A percentile compares a stretch with the other conserved stretches of the same genome.
Evolutionary conservation across 345 rosid genomes (phyloP).

Genomic region (Brassica carinata): DNA sequence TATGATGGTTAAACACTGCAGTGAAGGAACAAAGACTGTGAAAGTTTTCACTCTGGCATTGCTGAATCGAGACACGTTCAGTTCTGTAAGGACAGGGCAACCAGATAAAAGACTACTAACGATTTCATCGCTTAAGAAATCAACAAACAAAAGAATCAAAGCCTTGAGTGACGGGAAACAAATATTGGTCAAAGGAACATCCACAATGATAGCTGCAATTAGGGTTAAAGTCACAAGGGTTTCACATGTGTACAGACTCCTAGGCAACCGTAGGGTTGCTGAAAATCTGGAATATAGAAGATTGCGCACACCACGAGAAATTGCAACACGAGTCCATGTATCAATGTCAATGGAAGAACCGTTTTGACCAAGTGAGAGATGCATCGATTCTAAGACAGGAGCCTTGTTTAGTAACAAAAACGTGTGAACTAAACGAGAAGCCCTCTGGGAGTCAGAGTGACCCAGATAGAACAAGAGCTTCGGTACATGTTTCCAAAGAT

Average conservation of each 20-base stretch:
- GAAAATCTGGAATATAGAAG: not conserved
- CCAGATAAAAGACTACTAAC: not conserved
- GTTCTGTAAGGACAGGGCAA: not conserved
- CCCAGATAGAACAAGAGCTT: not conserved
- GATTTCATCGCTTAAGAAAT: not conserved
- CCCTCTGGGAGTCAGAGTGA: not conserved
- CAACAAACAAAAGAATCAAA: not conserved
- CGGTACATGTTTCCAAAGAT: conserved; percentile 1
- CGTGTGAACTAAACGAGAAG: not conserved
- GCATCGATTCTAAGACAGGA: not conserved
- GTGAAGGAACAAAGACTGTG: not conserved
- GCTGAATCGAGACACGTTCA: not conserved
- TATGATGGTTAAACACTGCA: not conserved
- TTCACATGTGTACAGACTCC: not conserved
- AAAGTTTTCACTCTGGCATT: not conserved
- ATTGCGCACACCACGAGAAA: conserved; percentile 5
- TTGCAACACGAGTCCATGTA: not conserved
- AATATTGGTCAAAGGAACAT: not conserved
- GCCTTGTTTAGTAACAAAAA: not conserved
- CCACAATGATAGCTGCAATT: not conserved
- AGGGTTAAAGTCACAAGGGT: not conserved
- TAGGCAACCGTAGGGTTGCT: not conserved
- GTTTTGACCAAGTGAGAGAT: not conserved
- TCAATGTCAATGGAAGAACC: not conserved
- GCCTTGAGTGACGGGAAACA: not conserved